Percentiles rank a stretch among this genome's conserved stretches.
These are phyloP conservation scores for Thalia dealbata DNA, from an alignment of 176 grass and related monocot genomes.

Conservation along the genomic window DNA sequence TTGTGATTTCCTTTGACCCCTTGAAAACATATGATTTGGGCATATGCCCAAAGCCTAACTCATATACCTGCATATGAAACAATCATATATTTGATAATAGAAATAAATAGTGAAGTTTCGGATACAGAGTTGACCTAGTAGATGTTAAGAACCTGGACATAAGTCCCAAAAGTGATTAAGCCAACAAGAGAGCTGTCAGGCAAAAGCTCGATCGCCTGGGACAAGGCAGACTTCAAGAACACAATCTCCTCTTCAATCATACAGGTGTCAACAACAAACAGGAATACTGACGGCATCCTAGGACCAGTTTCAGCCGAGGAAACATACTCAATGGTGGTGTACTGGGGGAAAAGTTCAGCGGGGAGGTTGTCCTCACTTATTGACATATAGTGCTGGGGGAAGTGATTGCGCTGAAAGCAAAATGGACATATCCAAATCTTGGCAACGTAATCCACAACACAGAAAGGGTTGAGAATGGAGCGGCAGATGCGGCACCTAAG, in stretches of 20 bases:
- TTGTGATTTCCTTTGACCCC: constrained; percentile 73
- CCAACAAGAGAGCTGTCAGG: constrained; percentile 87
- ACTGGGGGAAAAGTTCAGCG: constrained; percentile 74
- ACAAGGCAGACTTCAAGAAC: constrained; percentile 75
- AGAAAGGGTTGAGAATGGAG: constrained; percentile 78
- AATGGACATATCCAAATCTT: constrained; percentile 94
- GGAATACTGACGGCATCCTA: constrained; percentile 52
- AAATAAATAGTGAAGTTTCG: background rate
- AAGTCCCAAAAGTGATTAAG: constrained; percentile 86
- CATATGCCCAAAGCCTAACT: constrained; percentile 78
- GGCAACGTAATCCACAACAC: constrained; percentile 56
- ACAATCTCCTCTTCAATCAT: constrained; percentile 89
- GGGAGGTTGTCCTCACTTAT: constrained; percentile 75
- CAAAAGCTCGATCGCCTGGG: constrained; percentile 84
- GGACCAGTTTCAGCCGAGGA: constrained; percentile 37
- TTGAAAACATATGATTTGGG: constrained; percentile 93
- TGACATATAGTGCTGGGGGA: constrained; percentile 56
- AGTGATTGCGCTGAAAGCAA: constrained; percentile 92
- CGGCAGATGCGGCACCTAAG: constrained; percentile 82
- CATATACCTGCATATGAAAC: constrained; percentile 59
- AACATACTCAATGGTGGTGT: constrained; percentile 60
- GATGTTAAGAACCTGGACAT: constrained; percentile 56
- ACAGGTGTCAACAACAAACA: constrained; percentile 94
- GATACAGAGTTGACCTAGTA: background rate
- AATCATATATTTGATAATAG: background rate